These are phyloP conservation scores for Ceratocystis cubensis DNA, from an alignment of 2,329 filamentous ascomycete species.

Conservation along the genomic window DNA sequence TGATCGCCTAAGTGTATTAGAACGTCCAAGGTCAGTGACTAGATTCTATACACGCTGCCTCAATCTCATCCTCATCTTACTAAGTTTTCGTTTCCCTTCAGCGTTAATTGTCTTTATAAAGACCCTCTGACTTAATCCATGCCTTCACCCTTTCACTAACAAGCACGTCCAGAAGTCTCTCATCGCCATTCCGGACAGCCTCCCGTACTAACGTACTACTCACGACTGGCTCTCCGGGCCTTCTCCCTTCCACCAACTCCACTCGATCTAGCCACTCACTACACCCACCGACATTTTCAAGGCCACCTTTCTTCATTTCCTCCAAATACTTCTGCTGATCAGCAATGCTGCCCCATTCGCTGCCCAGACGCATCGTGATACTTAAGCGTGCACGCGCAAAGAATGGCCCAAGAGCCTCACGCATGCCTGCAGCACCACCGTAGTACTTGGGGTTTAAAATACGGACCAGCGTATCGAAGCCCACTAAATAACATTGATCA, in stretches of 20 bases:
- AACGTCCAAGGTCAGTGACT: no score
- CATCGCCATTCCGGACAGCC: constrained; percentile 28
- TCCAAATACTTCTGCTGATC: constrained; percentile 41
- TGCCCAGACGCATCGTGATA: constrained; percentile 51
- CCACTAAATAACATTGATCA: constrained; percentile 56
- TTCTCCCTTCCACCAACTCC: constrained; percentile 37
- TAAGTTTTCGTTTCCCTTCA: constrained; percentile 25
- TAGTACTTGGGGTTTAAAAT: constrained; percentile 67
- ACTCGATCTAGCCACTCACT: constrained; percentile 46
- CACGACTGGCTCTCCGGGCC: constrained; percentile 25
- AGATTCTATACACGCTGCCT: no score
- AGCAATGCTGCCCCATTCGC: constrained; percentile 42
- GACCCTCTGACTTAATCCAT: constrained; percentile 43
- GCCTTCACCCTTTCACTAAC: constrained; percentile 44
- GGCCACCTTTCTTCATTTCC: constrained; percentile 29
- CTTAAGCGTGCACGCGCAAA: constrained; percentile 49
- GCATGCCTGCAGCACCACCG: constrained; percentile 20
- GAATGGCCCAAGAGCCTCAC: constrained; percentile 45
- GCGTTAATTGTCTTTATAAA: constrained; percentile 37
- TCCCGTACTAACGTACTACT: constrained; percentile 51
- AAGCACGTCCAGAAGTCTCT: constrained; percentile 37
- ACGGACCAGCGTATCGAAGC: constrained; percentile 64
- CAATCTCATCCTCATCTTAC: not conserved
- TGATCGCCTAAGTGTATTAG: no score
- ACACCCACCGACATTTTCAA: constrained; percentile 23